Conservation (phyloP, 2,329 filamentous ascomycete genomes). For the Bipolaris bicolor region DNA sequence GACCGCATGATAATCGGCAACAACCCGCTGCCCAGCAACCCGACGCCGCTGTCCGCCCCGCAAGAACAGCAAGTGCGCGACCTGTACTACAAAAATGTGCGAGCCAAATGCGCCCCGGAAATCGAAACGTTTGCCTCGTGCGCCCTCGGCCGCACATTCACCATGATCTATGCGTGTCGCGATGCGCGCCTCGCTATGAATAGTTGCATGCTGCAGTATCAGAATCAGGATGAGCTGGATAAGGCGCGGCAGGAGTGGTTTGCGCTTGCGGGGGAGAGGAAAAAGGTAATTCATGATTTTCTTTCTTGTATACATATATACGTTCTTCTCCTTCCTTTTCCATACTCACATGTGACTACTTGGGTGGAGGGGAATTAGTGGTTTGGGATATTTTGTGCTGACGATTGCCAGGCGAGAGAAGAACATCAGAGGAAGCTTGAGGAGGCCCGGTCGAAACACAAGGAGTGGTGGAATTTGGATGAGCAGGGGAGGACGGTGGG, state of each 20-base stretch:
- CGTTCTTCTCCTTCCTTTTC: no score
- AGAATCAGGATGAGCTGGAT: conserved; percentile 84
- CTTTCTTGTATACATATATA: not conserved
- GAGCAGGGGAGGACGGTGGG: conserved; percentile 44
- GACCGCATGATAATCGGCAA: conserved; percentile 30
- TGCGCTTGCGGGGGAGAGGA: conserved; percentile 72
- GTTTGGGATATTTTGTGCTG: no score
- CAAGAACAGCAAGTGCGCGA: conserved; percentile 71
- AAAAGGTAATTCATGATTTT: conserved; percentile 34
- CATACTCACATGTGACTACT: no score
- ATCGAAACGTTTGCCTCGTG: conserved; percentile 81
- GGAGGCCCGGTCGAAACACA: conserved; percentile 55
- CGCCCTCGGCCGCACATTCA: conserved; percentile 83
- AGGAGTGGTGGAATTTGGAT: conserved; percentile 59
- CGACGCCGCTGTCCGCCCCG: conserved; percentile 78
- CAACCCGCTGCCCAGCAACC: conserved; percentile 36
- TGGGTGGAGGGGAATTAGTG: no score
- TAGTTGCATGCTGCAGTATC: conserved; percentile 85
- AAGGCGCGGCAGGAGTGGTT: conserved; percentile 95
- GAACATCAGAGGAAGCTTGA: conserved; percentile 56
- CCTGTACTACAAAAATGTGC: conserved; percentile 80
- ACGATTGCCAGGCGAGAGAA: conserved; percentile 62
- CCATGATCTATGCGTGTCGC: conserved; percentile 85
- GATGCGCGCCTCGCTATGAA: conserved; percentile 86
- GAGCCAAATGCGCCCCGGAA: conserved; percentile 75